Base-by-base conservation (phyloP, 352 stramenopile genomes). In the Phytophthora aleatoria region DNA sequence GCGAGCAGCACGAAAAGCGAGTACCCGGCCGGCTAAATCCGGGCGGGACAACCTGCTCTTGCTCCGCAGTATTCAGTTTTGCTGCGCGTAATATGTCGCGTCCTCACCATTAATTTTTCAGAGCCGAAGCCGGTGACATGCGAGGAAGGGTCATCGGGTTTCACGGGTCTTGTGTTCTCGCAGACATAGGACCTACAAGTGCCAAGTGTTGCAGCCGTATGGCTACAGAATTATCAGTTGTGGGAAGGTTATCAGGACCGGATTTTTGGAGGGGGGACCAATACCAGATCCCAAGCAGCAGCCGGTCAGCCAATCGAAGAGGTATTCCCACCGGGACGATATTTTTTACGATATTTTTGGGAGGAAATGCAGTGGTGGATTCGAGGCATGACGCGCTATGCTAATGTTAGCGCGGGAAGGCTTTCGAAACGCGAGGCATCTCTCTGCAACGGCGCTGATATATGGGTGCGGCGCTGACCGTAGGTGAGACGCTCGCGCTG, bases 231-330 rank as follows among this genome's bases (percentile, higher is more conserved):
- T 30, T 69, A 69, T 66, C 9, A 35, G n/a, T 33, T 49, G 2
- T 61, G 1, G 12, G 35, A 41, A 70, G 67, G 67, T 74, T 73
- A 66, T 76, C 69, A 73, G 52, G 61, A 63, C 16, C 31, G 50
- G 43, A 63, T 71, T 70, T 70, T 67, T 49, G 44, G 42, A 63
- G 56, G 64, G 64, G 69, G 69, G 59, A 61, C 55, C 55, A 68
- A 75, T 56, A 64, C 67, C 48, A 63, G 33, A 64, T 61, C 61
- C 45, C 27, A 54, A 67, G 38, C 44, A 69, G 42, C 59, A 61
- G 50, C 51, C 30, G 47, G 52, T 44, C 31, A 62, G 44, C 55
- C 55, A 63, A 63, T 63, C 56, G 41, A 54, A 41, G 31, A 26
- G 31, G 16, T 61, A 47, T 60, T 65, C 59, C 54, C 44, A 31